A percentile compares a stretch with the other conserved stretches of the same genome.
These are phyloP conservation scores for Neurospora sublineolata DNA, from an alignment of 495 filamentous ascomycete species.

Conservation along the genomic window DNA sequence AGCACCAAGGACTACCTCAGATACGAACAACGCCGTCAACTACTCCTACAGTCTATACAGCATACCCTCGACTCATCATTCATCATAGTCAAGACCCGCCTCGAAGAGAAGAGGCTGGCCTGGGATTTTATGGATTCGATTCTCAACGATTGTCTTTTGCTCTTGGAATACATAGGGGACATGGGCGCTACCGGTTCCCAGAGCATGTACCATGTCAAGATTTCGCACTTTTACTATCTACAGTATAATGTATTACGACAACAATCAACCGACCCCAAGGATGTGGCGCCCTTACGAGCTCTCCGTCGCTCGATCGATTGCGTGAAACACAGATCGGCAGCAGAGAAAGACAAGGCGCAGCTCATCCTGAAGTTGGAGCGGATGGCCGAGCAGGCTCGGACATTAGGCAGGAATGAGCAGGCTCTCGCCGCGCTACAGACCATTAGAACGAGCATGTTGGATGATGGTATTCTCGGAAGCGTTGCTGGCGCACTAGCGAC, in stretches of 20 bases:
- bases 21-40: slow-evolving; percentile 44
- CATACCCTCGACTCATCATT: slow-evolving; percentile 46
- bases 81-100: slow-evolving; percentile 34
- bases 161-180: slow-evolving; percentile 39
- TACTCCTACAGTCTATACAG: slow-evolving; percentile 31
- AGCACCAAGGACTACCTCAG: slow-evolving; percentile 39
- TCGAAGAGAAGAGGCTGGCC: slow-evolving; percentile 24
- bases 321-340: slow-evolving; percentile 29
- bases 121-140: slow-evolving; percentile 44
- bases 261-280: slow-evolving; percentile 25
- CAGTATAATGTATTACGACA: slow-evolving; percentile 34
- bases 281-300: slow-evolving; percentile 31
- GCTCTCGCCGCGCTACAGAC: slow-evolving; percentile 31
- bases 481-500: slow-evolving; percentile 25
- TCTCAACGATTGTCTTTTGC: slow-evolving; percentile 41
- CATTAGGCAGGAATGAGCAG: slow-evolving; percentile 27
- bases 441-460: slow-evolving; percentile 33
- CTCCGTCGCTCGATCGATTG: slow-evolving; percentile 40
- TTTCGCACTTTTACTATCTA: slow-evolving; percentile 73
- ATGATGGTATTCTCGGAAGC: slow-evolving; percentile 31
- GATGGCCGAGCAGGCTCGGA: slow-evolving; percentile 34
- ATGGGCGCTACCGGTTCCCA: slow-evolving; percentile 12
- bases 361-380: slow-evolving; percentile 39
- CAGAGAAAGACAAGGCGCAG: slow-evolving; percentile 35
- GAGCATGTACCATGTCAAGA: slow-evolving; percentile 40